Base-by-base conservation (phyloP, 2,329 filamentous ascomycete species). In the Dendrostoma leiphaemia region DNA sequence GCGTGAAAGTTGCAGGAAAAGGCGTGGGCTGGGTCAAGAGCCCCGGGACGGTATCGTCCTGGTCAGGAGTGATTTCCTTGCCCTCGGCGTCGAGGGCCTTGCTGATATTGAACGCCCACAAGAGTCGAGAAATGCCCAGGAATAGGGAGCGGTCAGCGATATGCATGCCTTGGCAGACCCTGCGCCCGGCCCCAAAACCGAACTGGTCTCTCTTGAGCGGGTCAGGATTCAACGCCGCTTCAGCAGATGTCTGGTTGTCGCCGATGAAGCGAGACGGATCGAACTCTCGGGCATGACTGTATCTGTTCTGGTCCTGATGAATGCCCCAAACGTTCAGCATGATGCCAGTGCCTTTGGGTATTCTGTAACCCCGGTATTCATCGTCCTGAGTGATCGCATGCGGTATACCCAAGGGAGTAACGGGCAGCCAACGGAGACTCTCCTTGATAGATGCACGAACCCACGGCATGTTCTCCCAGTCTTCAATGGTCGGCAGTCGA, bases 101-200 rank as follows among this genome's bases (percentile, higher is more conserved):
- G 1, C 54, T 37, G 9, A 67, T 54, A 28, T 64, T 51, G 43
- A 76, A 80, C 0, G 71, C 73, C 75, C 78, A 81, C 28, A 80
- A 62, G 21, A 81, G 68, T 3, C 76, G 69, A 4, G 77, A 69
- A 29, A 80, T 73, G 12, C 64, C 71, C 7, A 81, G 66, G 59
- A 77, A 79, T 13, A 82, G 59, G 9, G 69, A 72, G 6, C 74
- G 72, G 52, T 79, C 75, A 0, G 78, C 79, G 2, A 85, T 69
- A 49, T 82, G 77, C 28, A 81, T 78, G 0, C 82, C 83, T 3
- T 77, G 81, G 63, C 83, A 86, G 40, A 84, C 74, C 23, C 82
- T 71, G 6, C 81, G 71, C 1, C 82, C 81, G 8, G 76, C 77
- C 19, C 82, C 81, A 51, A 82, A 85, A 0, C 71, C 74, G 63